Conservation (phyloP, 2,329 filamentous ascomycete species). For the Aureobasidium namibiae region DNA sequence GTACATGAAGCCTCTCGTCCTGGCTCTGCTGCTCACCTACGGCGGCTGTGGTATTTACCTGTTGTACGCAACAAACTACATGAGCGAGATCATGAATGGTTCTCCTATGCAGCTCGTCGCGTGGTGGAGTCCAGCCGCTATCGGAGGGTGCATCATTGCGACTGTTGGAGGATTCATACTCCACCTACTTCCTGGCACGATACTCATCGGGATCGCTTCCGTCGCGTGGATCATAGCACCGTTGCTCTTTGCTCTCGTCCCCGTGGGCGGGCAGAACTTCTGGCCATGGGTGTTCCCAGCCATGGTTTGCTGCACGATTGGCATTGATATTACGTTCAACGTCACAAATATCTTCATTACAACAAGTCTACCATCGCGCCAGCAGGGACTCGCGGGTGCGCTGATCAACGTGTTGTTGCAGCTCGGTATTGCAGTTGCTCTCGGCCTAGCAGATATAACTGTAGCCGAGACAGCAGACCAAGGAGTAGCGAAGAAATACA, state of each 20-base stretch:
- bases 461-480: constrained; percentile 38
- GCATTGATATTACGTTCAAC: constrained; percentile 68
- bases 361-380: constrained; percentile 55
- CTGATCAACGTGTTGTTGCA: constrained; percentile 64
- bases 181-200: constrained; percentile 54
- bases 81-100: constrained; percentile 52
- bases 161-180: constrained; percentile 57
- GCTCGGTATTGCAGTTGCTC: constrained; percentile 62
- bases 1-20: constrained; percentile 56
- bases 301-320: constrained; percentile 62
- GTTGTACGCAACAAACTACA: constrained; percentile 62
- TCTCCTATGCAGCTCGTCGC: constrained; percentile 55
- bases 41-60: constrained; percentile 61
- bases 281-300: constrained; percentile 69
- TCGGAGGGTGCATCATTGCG: constrained; percentile 60
- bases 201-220: constrained; percentile 55
- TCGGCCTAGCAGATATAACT: constrained; percentile 61
- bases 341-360: constrained; percentile 68
- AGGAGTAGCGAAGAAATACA: constrained; percentile 12
- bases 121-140: constrained; percentile 60
- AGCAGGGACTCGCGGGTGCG: constrained; percentile 64
- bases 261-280: constrained; percentile 45
- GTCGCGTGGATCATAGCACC: constrained; percentile 50
- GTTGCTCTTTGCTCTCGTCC: constrained; percentile 58
- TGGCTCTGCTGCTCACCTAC: constrained; percentile 58